phyloP scores from a whole-genome alignment of 345 rosid species.

The Ricinus communis region DNA sequence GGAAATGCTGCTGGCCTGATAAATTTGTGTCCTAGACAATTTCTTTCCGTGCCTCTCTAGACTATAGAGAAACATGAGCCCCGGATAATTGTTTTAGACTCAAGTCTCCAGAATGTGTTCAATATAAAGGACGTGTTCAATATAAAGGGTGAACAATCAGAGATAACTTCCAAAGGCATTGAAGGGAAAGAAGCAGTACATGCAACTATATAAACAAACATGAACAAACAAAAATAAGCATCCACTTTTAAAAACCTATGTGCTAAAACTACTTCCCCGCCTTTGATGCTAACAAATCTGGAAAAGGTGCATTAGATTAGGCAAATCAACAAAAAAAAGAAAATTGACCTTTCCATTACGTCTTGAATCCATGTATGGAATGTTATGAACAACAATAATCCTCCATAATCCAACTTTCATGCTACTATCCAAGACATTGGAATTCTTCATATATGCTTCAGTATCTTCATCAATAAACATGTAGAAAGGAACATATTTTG shows the following conservation, averaged over 20 bases:
- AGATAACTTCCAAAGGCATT: neutral
- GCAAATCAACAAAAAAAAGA: slow-evolving; percentile 15
- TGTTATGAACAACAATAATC: slow-evolving; percentile 62
- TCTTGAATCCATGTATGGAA: slow-evolving; percentile 78
- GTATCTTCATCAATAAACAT: slow-evolving; percentile 93
- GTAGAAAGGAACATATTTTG: slow-evolving; percentile 63
- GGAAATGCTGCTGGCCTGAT: neutral
- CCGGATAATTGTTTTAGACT: neutral
- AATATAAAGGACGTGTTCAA: neutral
- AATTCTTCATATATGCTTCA: slow-evolving; percentile 62
- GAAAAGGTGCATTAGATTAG: neutral
- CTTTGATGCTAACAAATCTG: neutral
- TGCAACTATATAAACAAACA: neutral
- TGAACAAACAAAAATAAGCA: neutral
- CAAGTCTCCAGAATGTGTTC: neutral
- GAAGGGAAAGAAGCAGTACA: neutral
- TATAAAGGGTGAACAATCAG: neutral
- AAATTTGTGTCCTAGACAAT: neutral
- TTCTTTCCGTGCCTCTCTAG: neutral
- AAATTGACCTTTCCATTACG: slow-evolving; percentile 77
- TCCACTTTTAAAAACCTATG: neutral
- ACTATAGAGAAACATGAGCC: neutral
- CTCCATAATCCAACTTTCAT: slow-evolving; percentile 82
- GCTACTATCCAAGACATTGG: slow-evolving; percentile 47
- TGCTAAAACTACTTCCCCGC: neutral